Percentiles rank a stretch among this genome's conserved stretches.
phyloP scores from a whole-genome alignment of 2,329 filamentous ascomycete species.

The Exophiala spinifera region DNA sequence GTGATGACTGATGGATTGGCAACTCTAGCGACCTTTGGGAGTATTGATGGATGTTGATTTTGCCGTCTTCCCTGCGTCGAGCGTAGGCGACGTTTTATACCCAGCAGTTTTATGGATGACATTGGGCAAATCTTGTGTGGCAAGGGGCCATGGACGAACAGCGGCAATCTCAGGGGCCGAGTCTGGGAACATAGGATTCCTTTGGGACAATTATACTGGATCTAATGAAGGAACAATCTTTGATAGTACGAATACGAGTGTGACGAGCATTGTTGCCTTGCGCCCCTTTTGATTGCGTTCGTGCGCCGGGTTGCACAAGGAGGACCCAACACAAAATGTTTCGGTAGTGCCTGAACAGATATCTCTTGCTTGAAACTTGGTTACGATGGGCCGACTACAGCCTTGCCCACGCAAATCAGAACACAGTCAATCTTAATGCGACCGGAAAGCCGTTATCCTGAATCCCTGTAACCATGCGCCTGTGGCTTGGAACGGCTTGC shows the following conservation, averaged over 20 bases:
- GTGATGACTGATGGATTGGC: slow-evolving; percentile 22
- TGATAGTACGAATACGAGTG: neutral
- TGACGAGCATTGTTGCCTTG: neutral
- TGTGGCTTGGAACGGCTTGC: slow-evolving; percentile 20
- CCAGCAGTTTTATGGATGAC: slow-evolving; percentile 16
- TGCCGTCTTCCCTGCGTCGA: neutral
- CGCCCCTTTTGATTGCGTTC: too few relatives aligned
- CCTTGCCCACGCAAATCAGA: too few relatives aligned
- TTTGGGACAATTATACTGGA: slow-evolving; percentile 1
- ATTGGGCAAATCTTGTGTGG: slow-evolving; percentile 7
- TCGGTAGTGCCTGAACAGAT: too few relatives aligned
- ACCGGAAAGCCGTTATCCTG: too few relatives aligned
- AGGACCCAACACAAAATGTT: neutral
- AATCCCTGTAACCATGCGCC: slow-evolving; percentile 23
- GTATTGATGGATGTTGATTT: slow-evolving; percentile 9
- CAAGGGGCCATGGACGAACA: slow-evolving; percentile 10
- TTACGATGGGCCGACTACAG: too few relatives aligned
- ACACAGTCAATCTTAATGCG: neutral
- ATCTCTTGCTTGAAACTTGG: too few relatives aligned
- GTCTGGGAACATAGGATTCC: slow-evolving; percentile 4
- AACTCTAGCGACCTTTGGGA: slow-evolving; percentile 11
- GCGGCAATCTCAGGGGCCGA: slow-evolving; percentile 17
- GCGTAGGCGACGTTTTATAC: slow-evolving; percentile 20
- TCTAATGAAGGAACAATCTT: slow-evolving; percentile 14
- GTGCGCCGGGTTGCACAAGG: neutral